Evolutionary conservation across 179 eudicot species (phyloP).

Genomic region (Beta macrorhiza): DNA sequence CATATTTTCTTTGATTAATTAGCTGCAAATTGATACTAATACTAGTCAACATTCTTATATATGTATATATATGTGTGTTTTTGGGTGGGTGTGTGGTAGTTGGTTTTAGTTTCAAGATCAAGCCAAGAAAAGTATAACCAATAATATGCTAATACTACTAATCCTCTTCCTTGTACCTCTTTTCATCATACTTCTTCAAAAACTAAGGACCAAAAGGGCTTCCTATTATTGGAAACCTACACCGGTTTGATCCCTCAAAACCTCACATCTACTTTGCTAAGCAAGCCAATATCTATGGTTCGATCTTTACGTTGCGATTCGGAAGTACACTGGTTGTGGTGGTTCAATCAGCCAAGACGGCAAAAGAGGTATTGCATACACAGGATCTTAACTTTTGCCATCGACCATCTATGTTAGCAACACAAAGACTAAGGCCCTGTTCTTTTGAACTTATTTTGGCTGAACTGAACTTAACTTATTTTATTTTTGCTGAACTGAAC

Average conservation of each 20-base stretch:
- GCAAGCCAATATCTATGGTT: constrained; percentile 29
- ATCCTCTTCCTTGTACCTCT: background rate
- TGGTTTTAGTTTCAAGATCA: too few species aligned
- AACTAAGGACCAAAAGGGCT: constrained; percentile 28
- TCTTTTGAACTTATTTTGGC: too few species aligned
- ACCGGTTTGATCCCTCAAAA: constrained; percentile 17
- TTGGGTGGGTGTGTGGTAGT: too few species aligned
- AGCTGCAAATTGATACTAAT: too few species aligned
- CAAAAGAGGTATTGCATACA: constrained; percentile 33
- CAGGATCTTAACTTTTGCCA: constrained; percentile 32
- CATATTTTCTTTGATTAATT: too few species aligned
- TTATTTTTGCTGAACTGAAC: too few species aligned
- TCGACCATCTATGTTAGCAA: constrained; percentile 14
- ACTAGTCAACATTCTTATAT: too few species aligned
- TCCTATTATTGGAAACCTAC: constrained; percentile 36
- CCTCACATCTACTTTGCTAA: constrained; percentile 22
- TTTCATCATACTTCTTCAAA: background rate
- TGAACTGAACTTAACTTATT: too few species aligned
- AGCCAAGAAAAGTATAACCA: background rate
- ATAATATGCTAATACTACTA: background rate
- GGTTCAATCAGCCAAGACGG: constrained; percentile 29
- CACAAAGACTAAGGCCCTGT: constrained; percentile 3
- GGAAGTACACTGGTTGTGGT: constrained; percentile 23
- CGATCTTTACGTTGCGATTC: constrained; percentile 23
- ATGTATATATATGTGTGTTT: too few species aligned